phyloP scores from a whole-genome alignment of 495 filamentous ascomycete genomes.

The Parachaetomium inaequale region DNA sequence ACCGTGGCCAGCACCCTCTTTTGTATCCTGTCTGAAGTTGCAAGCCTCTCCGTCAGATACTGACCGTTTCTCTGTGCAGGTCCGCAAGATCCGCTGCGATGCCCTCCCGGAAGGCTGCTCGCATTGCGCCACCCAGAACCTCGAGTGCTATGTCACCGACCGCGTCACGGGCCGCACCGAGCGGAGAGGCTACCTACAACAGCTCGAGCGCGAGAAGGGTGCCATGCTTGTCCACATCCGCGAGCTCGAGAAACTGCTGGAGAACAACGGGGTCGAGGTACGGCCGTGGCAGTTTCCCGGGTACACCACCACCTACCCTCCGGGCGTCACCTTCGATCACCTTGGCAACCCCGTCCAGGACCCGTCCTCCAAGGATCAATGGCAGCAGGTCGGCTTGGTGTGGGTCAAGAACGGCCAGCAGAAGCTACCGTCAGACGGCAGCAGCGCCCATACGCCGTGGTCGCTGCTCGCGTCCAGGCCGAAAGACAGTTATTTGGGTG shows the following conservation, averaged over 20 bases:
- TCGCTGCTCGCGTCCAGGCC: conserved; percentile 39
- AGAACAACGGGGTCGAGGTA: conserved; percentile 37
- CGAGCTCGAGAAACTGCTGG: conserved; percentile 49
- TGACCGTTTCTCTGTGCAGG: conserved; percentile 41
- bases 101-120: conserved; percentile 66
- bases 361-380: conserved; percentile 33
- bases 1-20: too few relatives aligned
- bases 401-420: conserved; percentile 45
- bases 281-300: conserved; percentile 35
- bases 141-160: conserved; percentile 78
- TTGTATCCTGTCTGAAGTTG: too few relatives aligned
- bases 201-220: conserved; percentile 56
- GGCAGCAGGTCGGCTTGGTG: conserved; percentile 46
- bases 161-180: conserved; percentile 79
- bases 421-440: conserved; percentile 8
- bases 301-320: conserved; percentile 31
- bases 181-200: conserved; percentile 69
- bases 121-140: conserved; percentile 66
- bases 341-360: conserved; percentile 32
- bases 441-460: conserved; percentile 27
- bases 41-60: background rate
- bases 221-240: conserved; percentile 50
- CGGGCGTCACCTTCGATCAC: conserved; percentile 28
- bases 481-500: conserved; percentile 68
- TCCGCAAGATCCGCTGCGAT: conserved; percentile 84